Evolutionary conservation across 2,329 filamentous ascomycete species (phyloP), one percentile per base, ranked within the genome.

Genomic region (Cytospora paraplurivora): DNA sequence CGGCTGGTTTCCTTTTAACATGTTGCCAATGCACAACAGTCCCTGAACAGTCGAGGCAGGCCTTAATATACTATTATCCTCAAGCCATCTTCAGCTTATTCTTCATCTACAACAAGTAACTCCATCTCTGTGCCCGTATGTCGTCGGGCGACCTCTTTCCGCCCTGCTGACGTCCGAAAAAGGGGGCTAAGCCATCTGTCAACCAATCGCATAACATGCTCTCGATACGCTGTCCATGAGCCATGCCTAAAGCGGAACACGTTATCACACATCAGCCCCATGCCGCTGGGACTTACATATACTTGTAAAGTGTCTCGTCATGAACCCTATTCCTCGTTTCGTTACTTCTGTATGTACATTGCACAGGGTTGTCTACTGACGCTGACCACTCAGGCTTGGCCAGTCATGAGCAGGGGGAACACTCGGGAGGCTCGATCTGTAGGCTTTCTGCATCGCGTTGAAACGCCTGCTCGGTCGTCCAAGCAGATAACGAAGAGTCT

Each of bases 191-290:
- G 27, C 12, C 0, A 17, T 13, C 12, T 3, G n/a, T 15, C 52
- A 7, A 7, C 59, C 59, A 62, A 58, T 62, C 59, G 53, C 59
- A 35, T 62, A 11, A 3, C 59, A 34, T 44, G 59, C 21, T 15
- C 59, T 19, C 32, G 51, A 62, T 62, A 62, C 59, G 59, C 47
- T 13, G 7, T 27, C 19, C 19, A 21, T 21, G 49, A 34, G 38
- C 59, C 47, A 57, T 19, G 34, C 53, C 58, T 38, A 41, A 54
- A 37, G 19, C 27, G 58, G 50, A 13, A 19, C 15, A 56, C 17
- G 8, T 15, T 17, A 41, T 41, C 3, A 41, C 8, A 17, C 37
- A 11, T 33, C 50, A 60, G 58, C 50, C 44, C 10, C 7, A 7
- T 4, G 13, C 44, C 7, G 44, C 8, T 21, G n/a, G 6, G n/a